Percentiles rank a stretch among this genome's conserved stretches.
Conservation (phyloP, 2,329 filamentous ascomycete species). For the Talaromyces verruculosus region DNA sequence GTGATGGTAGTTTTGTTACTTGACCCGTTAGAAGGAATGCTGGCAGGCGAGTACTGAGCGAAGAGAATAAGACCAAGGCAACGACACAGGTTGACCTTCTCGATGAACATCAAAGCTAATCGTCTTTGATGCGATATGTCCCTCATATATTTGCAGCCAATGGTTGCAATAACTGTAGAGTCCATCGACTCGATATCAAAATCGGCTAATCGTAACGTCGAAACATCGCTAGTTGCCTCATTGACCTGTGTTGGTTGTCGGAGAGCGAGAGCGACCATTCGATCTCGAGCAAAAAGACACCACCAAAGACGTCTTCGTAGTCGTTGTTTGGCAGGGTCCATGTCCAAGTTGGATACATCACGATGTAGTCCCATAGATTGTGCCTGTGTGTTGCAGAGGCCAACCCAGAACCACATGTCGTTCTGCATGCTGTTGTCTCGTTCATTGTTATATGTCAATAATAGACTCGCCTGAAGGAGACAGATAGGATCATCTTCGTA, state of each 20-base stretch:
- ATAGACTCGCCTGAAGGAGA: conserved; percentile 75
- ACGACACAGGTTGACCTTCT: conserved; percentile 81
- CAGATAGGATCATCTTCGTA: conserved; percentile 83
- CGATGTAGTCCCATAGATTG: conserved; percentile 85
- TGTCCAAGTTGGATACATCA: conserved; percentile 68
- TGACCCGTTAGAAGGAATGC: conserved; percentile 63
- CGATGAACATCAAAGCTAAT: conserved; percentile 79
- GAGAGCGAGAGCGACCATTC: conserved; percentile 84
- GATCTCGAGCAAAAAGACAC: conserved; percentile 90
- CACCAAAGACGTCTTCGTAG: conserved; percentile 91
- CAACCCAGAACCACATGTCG: conserved; percentile 95
- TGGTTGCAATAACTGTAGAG: conserved; percentile 63
- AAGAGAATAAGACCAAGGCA: conserved; percentile 82
- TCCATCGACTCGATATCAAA: conserved; percentile 71
- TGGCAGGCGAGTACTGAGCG: conserved; percentile 82
- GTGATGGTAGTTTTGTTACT: conserved; percentile 74
- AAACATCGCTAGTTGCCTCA: conserved; percentile 83
- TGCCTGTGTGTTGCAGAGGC: conserved; percentile 80
- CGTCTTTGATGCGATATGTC: conserved; percentile 71
- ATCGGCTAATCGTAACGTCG: conserved; percentile 75
- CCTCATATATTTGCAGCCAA: conserved; percentile 65
- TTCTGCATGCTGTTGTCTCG: conserved; percentile 81
- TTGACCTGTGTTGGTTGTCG: conserved; percentile 83
- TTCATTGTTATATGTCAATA: conserved; percentile 95
- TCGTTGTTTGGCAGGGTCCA: conserved; percentile 66